phyloP scores from a whole-genome alignment of 805 yeast species.

The Kregervanrija fluxuum region DNA sequence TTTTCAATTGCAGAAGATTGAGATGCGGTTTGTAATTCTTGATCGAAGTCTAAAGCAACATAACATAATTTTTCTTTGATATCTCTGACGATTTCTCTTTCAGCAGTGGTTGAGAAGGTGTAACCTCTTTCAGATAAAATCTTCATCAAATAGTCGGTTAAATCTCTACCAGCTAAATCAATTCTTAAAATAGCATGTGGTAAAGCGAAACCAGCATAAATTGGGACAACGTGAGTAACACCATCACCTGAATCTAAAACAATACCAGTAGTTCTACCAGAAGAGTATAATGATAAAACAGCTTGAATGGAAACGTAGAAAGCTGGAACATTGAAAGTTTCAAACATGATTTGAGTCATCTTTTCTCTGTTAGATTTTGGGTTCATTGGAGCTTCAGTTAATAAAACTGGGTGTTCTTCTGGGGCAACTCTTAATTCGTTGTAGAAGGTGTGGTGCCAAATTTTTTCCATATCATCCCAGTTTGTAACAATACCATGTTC shows the following conservation, averaged over 20 bases:
- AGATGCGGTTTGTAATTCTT: constrained; percentile 98
- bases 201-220: constrained; percentile 98
- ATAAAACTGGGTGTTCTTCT: constrained; percentile 98
- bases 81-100: constrained; percentile 91
- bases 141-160: constrained; percentile 98
- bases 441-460: constrained; percentile 99
- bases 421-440: constrained; percentile 99
- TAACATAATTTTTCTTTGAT: constrained; percentile 98
- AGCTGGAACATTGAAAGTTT: constrained; percentile 99
- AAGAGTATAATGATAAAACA: constrained; percentile 93
- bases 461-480: constrained; percentile 99
- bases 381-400: constrained; percentile 99
- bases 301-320: constrained; percentile 99
- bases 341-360: constrained; percentile 99
- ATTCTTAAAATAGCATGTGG: constrained; percentile 99
- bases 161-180: constrained; percentile 99
- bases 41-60: constrained; percentile 98
- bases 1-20: constrained; percentile 97
- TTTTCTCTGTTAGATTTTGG: constrained; percentile 99
- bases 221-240: constrained; percentile 99
- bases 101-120: constrained; percentile 98
- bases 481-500: constrained; percentile 99
- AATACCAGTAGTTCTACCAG: constrained; percentile 99
- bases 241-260: constrained; percentile 99
- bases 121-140: constrained; percentile 98